Evolutionary conservation across 1,284 basidiomycete genomes (phyloP), one percentile per base, ranked within the genome.

Genomic region (Apiotrichum montevideense): DNA sequence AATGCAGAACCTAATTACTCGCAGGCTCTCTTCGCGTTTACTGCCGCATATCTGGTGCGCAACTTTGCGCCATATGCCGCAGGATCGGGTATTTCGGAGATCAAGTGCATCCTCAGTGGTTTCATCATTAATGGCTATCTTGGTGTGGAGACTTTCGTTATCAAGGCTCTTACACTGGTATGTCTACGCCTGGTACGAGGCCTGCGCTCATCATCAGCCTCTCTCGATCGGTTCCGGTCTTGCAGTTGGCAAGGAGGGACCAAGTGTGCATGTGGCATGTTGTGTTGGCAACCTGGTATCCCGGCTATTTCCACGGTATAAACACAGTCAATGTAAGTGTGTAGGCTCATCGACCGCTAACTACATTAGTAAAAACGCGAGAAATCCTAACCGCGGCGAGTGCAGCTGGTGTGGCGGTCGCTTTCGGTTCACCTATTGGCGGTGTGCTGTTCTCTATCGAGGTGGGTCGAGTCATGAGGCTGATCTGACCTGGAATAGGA

Each of bases 201-300:
- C 9, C 57, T 35, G n/a, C 21, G 78, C 52, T 54, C 14, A 52
- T 42, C 6, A 21, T 21, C 37, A 96, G 93, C 94, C 94, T 33
- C 80, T 98, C 21, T 87, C 94, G 15, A 97, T 99, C 66, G 96
- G 93, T 0, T 98, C 94, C 32, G 96, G 96, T 0, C 79, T 99
- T 45, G 95, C 93, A 6, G 92, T 98, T 33, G 96, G 96, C 11
- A 99, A 98, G 75, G 96, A 99, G 78, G 96, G 96, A 0, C 96
- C 96, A 0, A 96, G 93, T 0, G 96, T 99, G 0, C 96, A 99
- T 70, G 88, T 98, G 45, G 95, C 95, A 1, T 96, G 91, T 70
- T 91, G 91, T 67, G 86, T 97, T 56, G 96, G 95, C 2, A 87
- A 85, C 61, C 81, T 95, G 35, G 86, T 98, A 13, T 92, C 90